Percentiles rank a stretch among this genome's conserved stretches.
These are phyloP conservation scores for Biscutella laevigata DNA, from an alignment of 441 rosid genomes.

Conservation along the genomic window DNA sequence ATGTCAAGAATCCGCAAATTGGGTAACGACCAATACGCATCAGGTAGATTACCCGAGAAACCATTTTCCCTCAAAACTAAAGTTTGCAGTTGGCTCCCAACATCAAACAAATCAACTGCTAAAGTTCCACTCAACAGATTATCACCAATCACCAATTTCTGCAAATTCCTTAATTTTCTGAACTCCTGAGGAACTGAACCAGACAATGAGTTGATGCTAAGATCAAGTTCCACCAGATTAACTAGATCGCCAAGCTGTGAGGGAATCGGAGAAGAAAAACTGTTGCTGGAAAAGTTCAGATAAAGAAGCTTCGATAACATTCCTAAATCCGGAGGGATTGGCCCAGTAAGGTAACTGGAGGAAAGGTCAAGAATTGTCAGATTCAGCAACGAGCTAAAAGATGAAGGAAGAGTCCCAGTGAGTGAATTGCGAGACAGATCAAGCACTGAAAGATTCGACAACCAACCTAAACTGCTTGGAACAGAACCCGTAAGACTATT, in stretches of 20 bases:
- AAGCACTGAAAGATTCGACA: constrained; percentile 46
- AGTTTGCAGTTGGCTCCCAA: constrained; percentile 41
- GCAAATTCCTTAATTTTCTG: constrained; percentile 45
- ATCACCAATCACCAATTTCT: constrained; percentile 46
- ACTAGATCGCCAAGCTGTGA: constrained; percentile 52
- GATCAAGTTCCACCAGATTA: constrained; percentile 68
- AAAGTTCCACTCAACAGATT: constrained; percentile 46
- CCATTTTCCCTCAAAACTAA: constrained; percentile 43
- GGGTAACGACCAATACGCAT: constrained; percentile 44
- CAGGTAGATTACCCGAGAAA: constrained; percentile 55
- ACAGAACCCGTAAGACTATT: constrained; percentile 52
- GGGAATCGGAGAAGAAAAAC: constrained; percentile 58
- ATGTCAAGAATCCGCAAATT: constrained; percentile 55
- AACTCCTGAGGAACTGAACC: constrained; percentile 68
- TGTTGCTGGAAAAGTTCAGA: constrained; percentile 68
- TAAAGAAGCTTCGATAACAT: constrained; percentile 36
- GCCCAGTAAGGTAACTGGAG: constrained; percentile 51
- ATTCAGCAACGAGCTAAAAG: constrained; percentile 42
- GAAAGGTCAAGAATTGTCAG: constrained; percentile 63
- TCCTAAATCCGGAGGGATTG: constrained; percentile 52
- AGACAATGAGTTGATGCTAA: constrained; percentile 62
- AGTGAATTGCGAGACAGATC: constrained; percentile 61
- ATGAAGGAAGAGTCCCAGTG: constrained; percentile 56
- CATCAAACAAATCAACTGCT: constrained; percentile 39
- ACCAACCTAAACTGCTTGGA: constrained; percentile 51